A percentile compares a stretch with the other conserved stretches of the same genome.
phyloP scores from a whole-genome alignment of 2,329 filamentous ascomycete species.

The Basipetospora chlamydospora region DNA sequence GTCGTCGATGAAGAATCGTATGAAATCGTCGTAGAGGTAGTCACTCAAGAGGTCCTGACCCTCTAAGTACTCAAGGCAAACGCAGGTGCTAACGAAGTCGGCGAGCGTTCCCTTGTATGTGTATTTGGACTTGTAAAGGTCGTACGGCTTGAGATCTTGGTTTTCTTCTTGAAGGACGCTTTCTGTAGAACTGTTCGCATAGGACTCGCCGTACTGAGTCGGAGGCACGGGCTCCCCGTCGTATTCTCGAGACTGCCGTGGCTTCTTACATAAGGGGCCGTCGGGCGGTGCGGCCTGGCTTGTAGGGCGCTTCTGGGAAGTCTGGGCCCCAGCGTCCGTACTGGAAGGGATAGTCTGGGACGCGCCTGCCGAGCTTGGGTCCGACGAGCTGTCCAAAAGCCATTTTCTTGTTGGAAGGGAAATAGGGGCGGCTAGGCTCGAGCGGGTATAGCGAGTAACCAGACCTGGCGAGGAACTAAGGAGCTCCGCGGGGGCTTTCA shows the following conservation, averaged over 20 bases:
- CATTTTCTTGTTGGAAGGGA: too few relatives aligned
- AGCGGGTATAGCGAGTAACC: too few relatives aligned
- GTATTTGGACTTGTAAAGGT: constrained; percentile 26
- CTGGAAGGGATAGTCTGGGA: too few relatives aligned
- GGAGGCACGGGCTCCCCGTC: background rate
- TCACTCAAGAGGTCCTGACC: constrained; percentile 20
- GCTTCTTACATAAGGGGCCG: background rate
- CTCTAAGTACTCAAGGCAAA: constrained; percentile 25
- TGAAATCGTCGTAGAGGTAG: constrained; percentile 38
- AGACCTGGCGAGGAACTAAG: too few relatives aligned
- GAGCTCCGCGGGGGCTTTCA: too few relatives aligned
- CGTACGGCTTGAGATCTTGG: constrained; percentile 15
- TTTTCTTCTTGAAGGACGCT: too few relatives aligned
- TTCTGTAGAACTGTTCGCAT: background rate
- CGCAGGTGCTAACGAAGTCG: constrained; percentile 29
- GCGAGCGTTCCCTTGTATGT: constrained; percentile 22
- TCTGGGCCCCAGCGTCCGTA: background rate
- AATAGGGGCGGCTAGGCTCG: too few relatives aligned
- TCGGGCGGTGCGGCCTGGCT: background rate
- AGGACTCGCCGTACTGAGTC: background rate
- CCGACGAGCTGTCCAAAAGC: too few relatives aligned
- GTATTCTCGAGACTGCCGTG: background rate
- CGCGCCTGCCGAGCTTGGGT: too few relatives aligned
- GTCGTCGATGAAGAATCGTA: constrained; percentile 26
- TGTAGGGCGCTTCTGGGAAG: background rate